Base-by-base conservation (phyloP, 768 basidiomycete species). In the Mycena chlorophos region DNA sequence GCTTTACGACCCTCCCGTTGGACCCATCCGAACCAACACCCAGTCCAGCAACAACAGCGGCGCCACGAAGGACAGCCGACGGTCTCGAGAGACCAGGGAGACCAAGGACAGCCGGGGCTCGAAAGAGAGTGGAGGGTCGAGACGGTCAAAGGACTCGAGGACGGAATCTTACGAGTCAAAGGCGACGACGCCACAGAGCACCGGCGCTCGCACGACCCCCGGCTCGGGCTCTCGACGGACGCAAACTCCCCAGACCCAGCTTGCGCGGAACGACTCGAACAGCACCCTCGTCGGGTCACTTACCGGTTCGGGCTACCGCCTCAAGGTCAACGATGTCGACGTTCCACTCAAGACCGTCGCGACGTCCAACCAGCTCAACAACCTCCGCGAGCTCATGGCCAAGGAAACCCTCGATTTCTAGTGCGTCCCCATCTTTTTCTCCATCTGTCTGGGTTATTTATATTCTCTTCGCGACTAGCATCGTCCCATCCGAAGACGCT, bases 401-500 rank as follows among this genome's bases (percentile, higher is more conserved):
- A 87, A 85, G 64, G 84, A 89, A 51, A 76, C 74, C 47, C 71
- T 91, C 52, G 87, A 90, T 66, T 89, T 85, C 64, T 91, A 91
- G 89, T 91, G 65, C 70, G 87, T 79, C 25, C 34, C 50, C 39
- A 57, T 51, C 19, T 43, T 60, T 23, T 12, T 37, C n/a, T 55
- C 27, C 26, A 51, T 31, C 27, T 30, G 19, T 19, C 37, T 26
- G 45, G 38, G 54, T 52, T 28, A 31, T 28, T 48, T 52, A 39
- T 38, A n/a, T n/a, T n/a, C n/a, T n/a, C n/a, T n/a, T n/a, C n/a
- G n/a, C 52, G 31, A 61, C n/a, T 48, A 93, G 90, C 63, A 69
- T 91, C 60, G 69, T 93, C 45, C 90, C 90, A 2, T 84, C 80
- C 30, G 89, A 90, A 69, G 91, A 94, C 65, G 86, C 89, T 4